Base-by-base conservation (phyloP, 148 eudicot genomes). In the Arbutus unedo region DNA sequence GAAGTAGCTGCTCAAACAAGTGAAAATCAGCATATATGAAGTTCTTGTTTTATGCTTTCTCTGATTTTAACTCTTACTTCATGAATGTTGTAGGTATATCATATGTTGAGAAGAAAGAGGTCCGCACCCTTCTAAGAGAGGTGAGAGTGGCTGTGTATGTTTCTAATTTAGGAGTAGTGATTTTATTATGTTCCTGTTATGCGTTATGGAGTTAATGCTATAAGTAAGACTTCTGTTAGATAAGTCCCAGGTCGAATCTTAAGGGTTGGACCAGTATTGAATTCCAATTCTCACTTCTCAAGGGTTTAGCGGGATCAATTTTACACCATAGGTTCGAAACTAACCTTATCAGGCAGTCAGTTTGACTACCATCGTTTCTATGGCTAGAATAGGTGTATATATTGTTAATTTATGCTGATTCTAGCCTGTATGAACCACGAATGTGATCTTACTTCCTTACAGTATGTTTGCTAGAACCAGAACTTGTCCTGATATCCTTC, bases 61-160 rank as follows among this genome's bases (percentile, higher is more conserved):
- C 55, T 43, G n/a, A 59, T 79, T 81, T 13, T 47, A 66, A 57
- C 44, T 72, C 44, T 68, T 44, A 53, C 14, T 81, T 76, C 68
- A 49, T 77, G 45, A 62, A 53, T 82, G 23, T 86, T 21, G 23
- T 10, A 94, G 98, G 96, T 60, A 86, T 94, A 73, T 89, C 95
- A 81, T 94, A 91, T 86, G 86, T 84, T 76, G 98, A 94, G 89
- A 94, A 94, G 90, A 90, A 93, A 87, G 98, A 93, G 90, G 96
- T 94, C 66, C 93, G 96, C 48, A 70, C 88, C 53, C 95, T 91
- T 47, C 80, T 94, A 85, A 91, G 95, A 89, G 89, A 94, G 96
- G 98, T 91, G 5, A 78, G 5, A 70, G 82, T 83, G n/a, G 51
- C 8, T 4, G 16, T 19, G n/a, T 55, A 23, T 44, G 13, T 38